Conservation (phyloP, 306 rosid genomes). For the Mucuna pruriens region DNA sequence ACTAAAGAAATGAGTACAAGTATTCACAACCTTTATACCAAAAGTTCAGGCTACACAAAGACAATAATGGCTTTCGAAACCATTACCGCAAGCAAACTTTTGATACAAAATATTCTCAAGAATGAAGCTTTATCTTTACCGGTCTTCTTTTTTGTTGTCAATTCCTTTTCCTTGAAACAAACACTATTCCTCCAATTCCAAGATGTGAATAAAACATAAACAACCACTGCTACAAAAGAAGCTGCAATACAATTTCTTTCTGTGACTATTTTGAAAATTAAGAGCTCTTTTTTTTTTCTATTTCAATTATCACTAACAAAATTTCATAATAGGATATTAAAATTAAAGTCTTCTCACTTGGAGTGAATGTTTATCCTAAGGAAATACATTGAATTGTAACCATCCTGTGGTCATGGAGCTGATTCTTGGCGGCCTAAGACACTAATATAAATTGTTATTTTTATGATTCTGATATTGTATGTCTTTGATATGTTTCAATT, state of each 20-base stretch:
- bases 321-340: conserved; percentile 30
- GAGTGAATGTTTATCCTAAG: conserved; percentile 53
- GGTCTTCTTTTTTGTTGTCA: too few relatives aligned
- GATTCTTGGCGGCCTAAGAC: conserved; percentile 92
- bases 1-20: too few relatives aligned
- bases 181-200: too few relatives aligned
- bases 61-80: too few relatives aligned
- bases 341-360: conserved; percentile 35
- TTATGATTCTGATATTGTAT: conserved; percentile 30
- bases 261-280: background rate
- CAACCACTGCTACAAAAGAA: too few relatives aligned
- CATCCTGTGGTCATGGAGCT: conserved; percentile 97
- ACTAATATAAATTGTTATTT: conserved; percentile 46
- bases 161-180: too few relatives aligned
- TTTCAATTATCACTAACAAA: conserved; percentile 17
- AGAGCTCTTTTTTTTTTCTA: background rate
- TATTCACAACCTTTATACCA: too few relatives aligned
- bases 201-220: too few relatives aligned
- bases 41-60: too few relatives aligned
- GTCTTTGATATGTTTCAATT: conserved; percentile 1
- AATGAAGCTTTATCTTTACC: too few relatives aligned
- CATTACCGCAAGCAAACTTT: too few relatives aligned
- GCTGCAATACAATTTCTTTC: background rate
- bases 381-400: conserved; percentile 93
- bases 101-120: too few relatives aligned